Evolutionary conservation across 805 yeast genomes (phyloP).

Genomic region (Pichia pseudocactophila): DNA sequence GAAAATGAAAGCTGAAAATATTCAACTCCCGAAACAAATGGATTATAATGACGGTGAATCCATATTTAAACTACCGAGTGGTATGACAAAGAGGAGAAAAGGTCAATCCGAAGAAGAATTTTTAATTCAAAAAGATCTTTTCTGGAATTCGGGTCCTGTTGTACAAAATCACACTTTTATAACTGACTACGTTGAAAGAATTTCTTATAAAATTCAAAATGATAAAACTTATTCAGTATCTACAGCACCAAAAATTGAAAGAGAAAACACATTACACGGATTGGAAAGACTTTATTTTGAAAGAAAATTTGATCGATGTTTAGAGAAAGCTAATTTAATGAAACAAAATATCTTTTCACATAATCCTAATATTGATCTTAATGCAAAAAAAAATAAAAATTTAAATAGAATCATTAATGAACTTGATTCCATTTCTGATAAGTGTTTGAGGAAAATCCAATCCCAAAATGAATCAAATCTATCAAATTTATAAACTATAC

Average conservation of each 20-base stretch:
- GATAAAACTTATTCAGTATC: slow-evolving; percentile 16
- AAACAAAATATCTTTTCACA: slow-evolving; percentile 19
- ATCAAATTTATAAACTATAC: not conserved
- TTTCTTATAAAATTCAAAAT: slow-evolving; percentile 9
- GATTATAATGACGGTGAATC: slow-evolving; percentile 33
- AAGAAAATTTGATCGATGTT: slow-evolving; percentile 43
- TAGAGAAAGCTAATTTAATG: slow-evolving; percentile 33
- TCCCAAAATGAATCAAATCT: slow-evolving; percentile 4
- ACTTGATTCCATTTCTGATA: slow-evolving; percentile 35
- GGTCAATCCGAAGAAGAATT: slow-evolving; percentile 65
- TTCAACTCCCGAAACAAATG: slow-evolving; percentile 9
- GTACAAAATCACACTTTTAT: slow-evolving; percentile 6
- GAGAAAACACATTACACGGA: slow-evolving; percentile 47
- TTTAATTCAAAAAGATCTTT: slow-evolving; percentile 41
- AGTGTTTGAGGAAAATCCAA: slow-evolving; percentile 24
- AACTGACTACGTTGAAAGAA: slow-evolving; percentile 14
- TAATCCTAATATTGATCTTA: slow-evolving; percentile 19
- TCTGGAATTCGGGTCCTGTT: slow-evolving; percentile 48
- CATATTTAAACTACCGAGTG: slow-evolving; percentile 36
- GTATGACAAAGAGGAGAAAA: slow-evolving; percentile 46
- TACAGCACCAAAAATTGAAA: slow-evolving; percentile 39
- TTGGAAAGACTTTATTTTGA: slow-evolving; percentile 56
- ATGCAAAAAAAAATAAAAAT: slow-evolving; percentile 31
- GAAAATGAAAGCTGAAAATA: slow-evolving; percentile 3
- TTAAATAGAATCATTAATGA: slow-evolving; percentile 45